These are phyloP conservation scores for Dipodascus albidus DNA, from an alignment of 805 yeast genomes.

Conservation along the genomic window DNA sequence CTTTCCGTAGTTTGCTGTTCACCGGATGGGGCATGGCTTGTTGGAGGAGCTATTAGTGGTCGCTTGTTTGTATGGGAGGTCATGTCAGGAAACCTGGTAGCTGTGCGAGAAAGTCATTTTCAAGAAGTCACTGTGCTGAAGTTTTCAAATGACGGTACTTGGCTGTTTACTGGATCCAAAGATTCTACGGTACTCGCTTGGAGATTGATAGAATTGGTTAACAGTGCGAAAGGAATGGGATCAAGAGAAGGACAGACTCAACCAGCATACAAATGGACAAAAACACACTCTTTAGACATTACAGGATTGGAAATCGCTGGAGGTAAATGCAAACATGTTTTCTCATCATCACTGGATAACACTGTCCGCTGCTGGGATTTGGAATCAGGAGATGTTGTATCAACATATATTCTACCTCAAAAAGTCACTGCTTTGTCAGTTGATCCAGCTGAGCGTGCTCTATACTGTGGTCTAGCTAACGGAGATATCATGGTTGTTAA, in stretches of 20 bases:
- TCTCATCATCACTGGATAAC: slow-evolving; percentile 60
- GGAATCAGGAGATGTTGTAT: slow-evolving; percentile 33
- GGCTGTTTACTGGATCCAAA: slow-evolving; percentile 60
- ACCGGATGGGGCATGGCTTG: slow-evolving; percentile 34
- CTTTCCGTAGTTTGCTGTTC: slow-evolving; percentile 43
- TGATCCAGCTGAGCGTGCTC: slow-evolving; percentile 70
- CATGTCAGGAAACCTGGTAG: slow-evolving; percentile 58
- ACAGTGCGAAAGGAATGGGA: slow-evolving; percentile 14
- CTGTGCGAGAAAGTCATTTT: slow-evolving; percentile 74
- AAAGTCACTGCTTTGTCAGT: slow-evolving; percentile 46
- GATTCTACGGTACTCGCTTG: slow-evolving; percentile 75
- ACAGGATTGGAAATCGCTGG: slow-evolving; percentile 36
- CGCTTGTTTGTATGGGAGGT: slow-evolving; percentile 79
- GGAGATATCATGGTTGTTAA: slow-evolving; percentile 53
- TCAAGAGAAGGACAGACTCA: slow-evolving; percentile 23
- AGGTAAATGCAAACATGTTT: slow-evolving; percentile 53
- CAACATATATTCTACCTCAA: slow-evolving; percentile 60
- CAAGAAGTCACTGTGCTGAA: slow-evolving; percentile 54
- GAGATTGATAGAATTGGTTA: slow-evolving; percentile 51
- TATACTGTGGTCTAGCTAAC: slow-evolving; percentile 56
- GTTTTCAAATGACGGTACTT: slow-evolving; percentile 52
- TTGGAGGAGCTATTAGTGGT: slow-evolving; percentile 69
- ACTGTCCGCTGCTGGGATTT: slow-evolving; percentile 66
- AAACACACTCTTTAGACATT: slow-evolving; percentile 34
- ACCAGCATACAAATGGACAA: slow-evolving; percentile 19